Evolutionary conservation across 192 early-diverging fungal genomes (phyloP), one percentile per base, ranked within the genome.

Genomic region (Diversispora epigaea): DNA sequence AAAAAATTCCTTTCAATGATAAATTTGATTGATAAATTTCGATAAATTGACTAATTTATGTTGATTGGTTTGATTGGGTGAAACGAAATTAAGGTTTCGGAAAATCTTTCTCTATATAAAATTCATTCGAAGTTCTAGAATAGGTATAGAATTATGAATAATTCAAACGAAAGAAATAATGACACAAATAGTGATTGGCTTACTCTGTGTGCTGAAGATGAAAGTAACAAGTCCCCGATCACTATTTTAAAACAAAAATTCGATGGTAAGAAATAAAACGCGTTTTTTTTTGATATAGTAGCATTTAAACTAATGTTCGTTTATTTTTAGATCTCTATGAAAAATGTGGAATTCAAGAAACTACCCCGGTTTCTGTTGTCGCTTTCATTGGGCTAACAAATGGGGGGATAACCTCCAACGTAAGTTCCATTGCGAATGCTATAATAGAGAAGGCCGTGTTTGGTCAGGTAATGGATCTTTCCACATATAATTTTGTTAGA

Each of bases 321-420:
- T 49, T 54, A 17, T 64, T 40, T 17, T n/a, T 64, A 68, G 67
- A n/a, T 50, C 17, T 52, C n/a, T 54, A 12, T 5, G 49, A 68
- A 41, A 22, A n/a, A 25, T 43, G n/a, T 21, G 15, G 11, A 47
- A 17, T 73, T 61, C 22, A 44, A 46, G 57, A 60, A 4, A 21
- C 25, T 17, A 17, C 57, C 0, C 21, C 57, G 6, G 17, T 73
- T 19, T 73, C 71, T 15, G 58, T 73, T 47, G 71, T 73, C 7
- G n/a, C 71, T n/a, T 73, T 73, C 46, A 39, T 73, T 61, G 71
- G 71, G 1, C 61, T 73, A 22, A 46, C 71, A 45, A 56, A 73
- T 14, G 45, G 14, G 15, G 71, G 40, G 44, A 73, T 43, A 25
- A 73, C 71, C 12, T n/a, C 71, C n/a, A 73, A 73, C 8, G 19